These are phyloP conservation scores for Reutealis trisperma DNA, from an alignment of 345 rosid genomes.

Conservation along the genomic window DNA sequence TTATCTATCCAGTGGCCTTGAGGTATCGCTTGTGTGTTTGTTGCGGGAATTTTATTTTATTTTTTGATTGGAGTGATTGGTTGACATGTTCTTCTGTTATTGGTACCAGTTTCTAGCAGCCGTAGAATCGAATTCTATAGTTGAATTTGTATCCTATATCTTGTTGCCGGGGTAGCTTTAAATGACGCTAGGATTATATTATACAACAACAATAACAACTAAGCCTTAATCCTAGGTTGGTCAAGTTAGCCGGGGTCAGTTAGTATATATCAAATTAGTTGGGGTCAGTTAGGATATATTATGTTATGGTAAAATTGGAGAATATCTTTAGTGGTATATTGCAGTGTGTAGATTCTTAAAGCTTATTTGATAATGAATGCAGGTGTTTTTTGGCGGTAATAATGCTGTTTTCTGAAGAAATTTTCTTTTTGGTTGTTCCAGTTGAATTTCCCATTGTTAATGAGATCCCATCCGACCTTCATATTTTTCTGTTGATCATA, in stretches of 20 bases:
- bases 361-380: neutral
- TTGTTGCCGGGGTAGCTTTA: neutral
- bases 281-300: neutral
- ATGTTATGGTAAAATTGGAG: neutral
- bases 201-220: too few species aligned
- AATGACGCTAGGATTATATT: neutral
- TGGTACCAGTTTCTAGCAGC: neutral
- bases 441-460: neutral
- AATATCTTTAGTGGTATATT: too few species aligned
- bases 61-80: neutral
- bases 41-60: neutral
- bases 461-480: neutral
- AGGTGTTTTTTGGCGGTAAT: neutral
- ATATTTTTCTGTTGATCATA: neutral
- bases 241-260: too few species aligned
- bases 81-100: neutral
- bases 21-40: neutral
- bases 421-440: neutral
- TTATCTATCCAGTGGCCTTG: neutral
- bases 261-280: neutral
- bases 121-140: neutral
- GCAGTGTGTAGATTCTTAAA: too few species aligned
- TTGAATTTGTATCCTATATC: neutral
- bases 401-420: neutral
- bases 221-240: too few species aligned